Percentiles rank a stretch among this genome's conserved stretches.
phyloP scores from a whole-genome alignment of 2,329 filamentous ascomycete genomes.

The Volutella citrinella region DNA sequence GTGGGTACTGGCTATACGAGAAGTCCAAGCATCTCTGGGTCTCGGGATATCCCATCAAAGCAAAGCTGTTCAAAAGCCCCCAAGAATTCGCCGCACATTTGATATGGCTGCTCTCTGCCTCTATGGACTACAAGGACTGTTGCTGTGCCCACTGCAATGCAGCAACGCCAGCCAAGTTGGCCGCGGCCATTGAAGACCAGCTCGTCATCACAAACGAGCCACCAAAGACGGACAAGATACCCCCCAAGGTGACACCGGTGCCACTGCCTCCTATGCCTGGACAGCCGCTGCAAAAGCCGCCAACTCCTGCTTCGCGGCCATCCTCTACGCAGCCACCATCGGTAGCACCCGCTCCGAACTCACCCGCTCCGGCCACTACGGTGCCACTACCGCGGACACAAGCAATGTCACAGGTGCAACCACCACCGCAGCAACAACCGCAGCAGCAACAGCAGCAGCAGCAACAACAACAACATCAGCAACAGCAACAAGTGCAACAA shows the following conservation, averaged over 20 bases:
- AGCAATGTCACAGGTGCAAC: constrained; percentile 1
- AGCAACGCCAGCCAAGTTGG: constrained; percentile 23
- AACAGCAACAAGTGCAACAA: constrained; percentile 8
- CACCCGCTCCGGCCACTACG: constrained; percentile 12
- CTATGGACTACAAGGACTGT: constrained; percentile 47
- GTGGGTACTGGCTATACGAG: constrained; percentile 46
- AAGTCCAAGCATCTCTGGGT: constrained; percentile 48
- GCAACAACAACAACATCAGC: constrained; percentile 10
- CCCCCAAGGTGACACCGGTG: constrained; percentile 34
- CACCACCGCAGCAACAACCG: constrained; percentile 10
- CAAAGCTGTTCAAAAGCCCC: constrained; percentile 49
- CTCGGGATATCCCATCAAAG: constrained; percentile 46
- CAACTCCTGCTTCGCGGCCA: constrained; percentile 20
- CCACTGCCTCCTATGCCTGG: constrained; percentile 35
- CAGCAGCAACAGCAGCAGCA: constrained; percentile 12
- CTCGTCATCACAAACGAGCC: constrained; percentile 20
- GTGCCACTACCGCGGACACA: constrained; percentile 5
- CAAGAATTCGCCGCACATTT: constrained; percentile 52
- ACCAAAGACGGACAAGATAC: constrained; percentile 22
- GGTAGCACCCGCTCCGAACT: constrained; percentile 15
- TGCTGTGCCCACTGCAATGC: constrained; percentile 49
- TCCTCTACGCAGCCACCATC: constrained; percentile 26
- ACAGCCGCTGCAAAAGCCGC: constrained; percentile 31
- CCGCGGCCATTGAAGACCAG: constrained; percentile 24
- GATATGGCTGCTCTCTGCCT: constrained; percentile 49